Evolutionary conservation across 495 filamentous ascomycete genomes (phyloP).

Genomic region (Penicillium lividum): DNA sequence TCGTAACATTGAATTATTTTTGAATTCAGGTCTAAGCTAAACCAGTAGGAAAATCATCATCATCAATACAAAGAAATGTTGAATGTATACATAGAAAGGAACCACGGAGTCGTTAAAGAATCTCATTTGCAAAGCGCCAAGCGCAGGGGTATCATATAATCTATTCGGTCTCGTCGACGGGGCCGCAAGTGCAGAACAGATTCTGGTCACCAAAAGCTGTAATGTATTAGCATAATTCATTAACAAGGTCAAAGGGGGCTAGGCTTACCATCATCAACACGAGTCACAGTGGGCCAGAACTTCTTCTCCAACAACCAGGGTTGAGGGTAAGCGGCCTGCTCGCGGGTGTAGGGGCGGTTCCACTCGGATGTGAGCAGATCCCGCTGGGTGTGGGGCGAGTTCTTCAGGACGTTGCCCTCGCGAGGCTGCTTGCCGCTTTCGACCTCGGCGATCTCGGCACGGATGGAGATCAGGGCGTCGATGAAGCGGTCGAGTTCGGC

Average conservation of each 20-base stretch:
- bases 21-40: slow-evolving; percentile 4
- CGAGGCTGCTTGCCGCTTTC: slow-evolving; percentile 78
- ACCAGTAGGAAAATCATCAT: slow-evolving; percentile 18
- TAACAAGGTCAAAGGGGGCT: background rate
- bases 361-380: slow-evolving; percentile 73
- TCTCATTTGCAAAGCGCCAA: slow-evolving; percentile 7
- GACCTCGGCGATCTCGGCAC: slow-evolving; percentile 80
- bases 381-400: slow-evolving; percentile 83
- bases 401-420: slow-evolving; percentile 89
- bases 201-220: slow-evolving; percentile 88
- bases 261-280: slow-evolving; percentile 84
- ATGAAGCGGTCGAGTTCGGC: slow-evolving; percentile 95
- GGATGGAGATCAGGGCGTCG: slow-evolving; percentile 86
- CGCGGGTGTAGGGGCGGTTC: slow-evolving; percentile 75
- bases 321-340: slow-evolving; percentile 87
- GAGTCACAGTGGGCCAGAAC: slow-evolving; percentile 92
- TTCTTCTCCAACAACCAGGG: slow-evolving; percentile 91
- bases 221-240: slow-evolving; percentile 7
- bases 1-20: slow-evolving; percentile 17
- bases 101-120: slow-evolving; percentile 17
- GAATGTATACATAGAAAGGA: slow-evolving; percentile 33
- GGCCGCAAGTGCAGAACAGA: slow-evolving; percentile 92
- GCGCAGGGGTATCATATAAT: slow-evolving; percentile 44
- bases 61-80: slow-evolving; percentile 30
- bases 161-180: slow-evolving; percentile 59